Evolutionary conservation across 352 stramenopile genomes (phyloP), one percentile per base, ranked within the genome.

Genomic region (Phytophthora palmivora): DNA sequence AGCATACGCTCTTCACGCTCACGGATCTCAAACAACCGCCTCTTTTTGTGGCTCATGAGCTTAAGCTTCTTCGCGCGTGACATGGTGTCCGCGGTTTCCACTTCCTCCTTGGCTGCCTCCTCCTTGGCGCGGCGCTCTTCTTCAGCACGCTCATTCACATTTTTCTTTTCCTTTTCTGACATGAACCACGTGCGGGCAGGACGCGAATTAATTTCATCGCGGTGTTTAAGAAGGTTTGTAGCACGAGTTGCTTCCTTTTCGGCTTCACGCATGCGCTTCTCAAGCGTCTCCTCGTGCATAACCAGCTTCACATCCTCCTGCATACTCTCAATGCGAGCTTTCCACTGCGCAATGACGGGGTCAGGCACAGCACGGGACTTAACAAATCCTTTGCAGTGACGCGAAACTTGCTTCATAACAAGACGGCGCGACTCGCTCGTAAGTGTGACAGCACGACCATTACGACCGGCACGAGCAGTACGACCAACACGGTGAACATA

Each of bases 401-500:
- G 86, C 16, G 85, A 89, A 19, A 98, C 79, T 58, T 98, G 91
- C 76, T 98, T 98, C 91, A 98, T 98, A 33, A 98, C 74, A 45
- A 97, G 70, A 70, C 94, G 88, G 9, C 94, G 80, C 14, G 79
- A 86, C 67, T 98, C 94, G 30, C 89, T 95, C 58, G 89, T 96
- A 24, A 97, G 84, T 44, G 91, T 97, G 43, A 97, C 89, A 0
- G 89, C 87, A 62, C 84, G 85, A 55, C 87, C 86, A 53, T 96
- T 96, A 63, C 97, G 94, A 14, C 98, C 98, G 16, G 97, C 97
- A 82, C 98, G 94, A 33, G 97, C 98, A 28, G 98, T 99, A 68
- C 98, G 91, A 34, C 98, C 98, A 44, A 99, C 98, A 50, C 98
- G 90, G 79, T 99, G 98, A 18, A 99, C 97, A 71, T 99, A 99